phyloP scores from a whole-genome alignment of 1,284 basidiomycete species.

The Tausonia pullulans region DNA sequence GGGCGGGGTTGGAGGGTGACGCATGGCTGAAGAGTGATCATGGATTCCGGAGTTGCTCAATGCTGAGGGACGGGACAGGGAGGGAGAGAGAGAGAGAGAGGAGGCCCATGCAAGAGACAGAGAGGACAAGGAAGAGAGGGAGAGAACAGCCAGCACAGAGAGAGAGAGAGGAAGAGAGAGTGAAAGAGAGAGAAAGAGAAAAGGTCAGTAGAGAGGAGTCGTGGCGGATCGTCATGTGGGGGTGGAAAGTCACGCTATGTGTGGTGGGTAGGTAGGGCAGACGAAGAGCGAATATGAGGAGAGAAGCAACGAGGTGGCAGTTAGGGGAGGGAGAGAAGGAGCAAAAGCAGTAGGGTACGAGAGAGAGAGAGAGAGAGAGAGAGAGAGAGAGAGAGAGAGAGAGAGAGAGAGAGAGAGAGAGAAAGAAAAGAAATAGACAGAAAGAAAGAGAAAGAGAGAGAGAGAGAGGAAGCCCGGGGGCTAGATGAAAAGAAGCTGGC shows the following conservation, averaged over 20 bases:
- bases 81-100: neutral
- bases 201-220: neutral
- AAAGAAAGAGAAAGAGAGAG: too few species aligned
- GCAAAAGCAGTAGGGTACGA: too few species aligned
- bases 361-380: neutral
- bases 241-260: too few species aligned
- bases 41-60: neutral
- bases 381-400: too few species aligned
- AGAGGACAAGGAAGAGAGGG: neutral
- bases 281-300: too few species aligned
- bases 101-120: neutral
- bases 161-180: neutral
- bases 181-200: neutral
- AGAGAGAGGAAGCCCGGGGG: too few species aligned
- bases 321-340: too few species aligned
- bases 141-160: neutral
- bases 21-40: neutral
- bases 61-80: neutral
- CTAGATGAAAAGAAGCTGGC: too few species aligned
- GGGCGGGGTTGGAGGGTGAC: neutral
- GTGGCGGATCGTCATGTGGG: too few species aligned
- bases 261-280: too few species aligned
- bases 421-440: neutral
- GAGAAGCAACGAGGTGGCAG: too few species aligned
- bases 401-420: neutral